These are phyloP conservation scores for Globisporangium irregulare DNA, from an alignment of 352 stramenopile genomes.

Conservation along the genomic window DNA sequence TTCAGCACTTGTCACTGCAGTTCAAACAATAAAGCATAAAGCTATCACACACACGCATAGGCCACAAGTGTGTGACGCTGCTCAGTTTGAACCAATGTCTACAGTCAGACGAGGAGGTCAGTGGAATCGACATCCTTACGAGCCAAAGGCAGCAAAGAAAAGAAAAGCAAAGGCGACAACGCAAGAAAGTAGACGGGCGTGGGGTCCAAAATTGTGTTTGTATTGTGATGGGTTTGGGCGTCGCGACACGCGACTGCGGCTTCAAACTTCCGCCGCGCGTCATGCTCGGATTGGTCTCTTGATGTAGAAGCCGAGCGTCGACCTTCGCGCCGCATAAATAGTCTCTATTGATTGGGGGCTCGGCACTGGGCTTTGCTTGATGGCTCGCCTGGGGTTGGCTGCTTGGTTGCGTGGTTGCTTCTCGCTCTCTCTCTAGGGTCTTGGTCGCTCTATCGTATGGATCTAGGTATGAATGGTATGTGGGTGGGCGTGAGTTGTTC, in stretches of 20 bases:
- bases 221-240: neutral
- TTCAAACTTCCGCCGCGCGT: neutral
- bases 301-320: neutral
- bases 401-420: neutral
- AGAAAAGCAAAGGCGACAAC: neutral
- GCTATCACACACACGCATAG: too few relatives aligned
- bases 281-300: neutral
- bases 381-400: neutral
- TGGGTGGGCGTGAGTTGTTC: neutral
- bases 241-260: neutral
- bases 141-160: neutral
- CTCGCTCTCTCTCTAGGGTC: constrained; percentile 1
- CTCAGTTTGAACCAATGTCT: too few relatives aligned
- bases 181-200: neutral
- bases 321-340: constrained; percentile 7
- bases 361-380: neutral
- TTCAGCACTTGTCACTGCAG: too few relatives aligned
- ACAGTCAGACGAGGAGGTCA: too few relatives aligned
- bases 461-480: neutral
- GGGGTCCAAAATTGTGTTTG: neutral
- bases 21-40: too few relatives aligned
- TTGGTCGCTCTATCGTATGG: neutral
- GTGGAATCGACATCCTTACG: neutral
- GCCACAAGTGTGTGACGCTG: too few relatives aligned
- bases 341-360: constrained; percentile 1